Evolutionary conservation across 345 rosid species (phyloP), one percentile per base, ranked within the genome.

Genomic region (Barbarea vulgaris): DNA sequence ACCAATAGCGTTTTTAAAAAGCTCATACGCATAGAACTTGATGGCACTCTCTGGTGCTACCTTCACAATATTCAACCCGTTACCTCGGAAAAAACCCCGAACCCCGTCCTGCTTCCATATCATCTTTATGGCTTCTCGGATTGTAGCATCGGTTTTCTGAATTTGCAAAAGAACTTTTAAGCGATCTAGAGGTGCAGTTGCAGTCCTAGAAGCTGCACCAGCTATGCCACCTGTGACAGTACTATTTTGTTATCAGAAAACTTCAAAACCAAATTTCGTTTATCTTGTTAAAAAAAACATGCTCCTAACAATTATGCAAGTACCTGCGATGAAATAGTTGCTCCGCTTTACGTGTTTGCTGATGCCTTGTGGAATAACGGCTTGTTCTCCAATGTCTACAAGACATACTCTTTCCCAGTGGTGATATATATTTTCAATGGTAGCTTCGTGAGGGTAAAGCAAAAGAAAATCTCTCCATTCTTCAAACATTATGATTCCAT

Each of bases 381-480:
- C 84, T 74, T 90, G 95, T 76, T 93, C 98, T 59, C 98, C 97
- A 68, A 93, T 90, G 76, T 90, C 98, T 39, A 90, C 90, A 61
- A 85, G 91, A 70, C 96, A 90, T 27, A 87, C 90, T 83, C 95
- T 91, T 83, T 90, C 97, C 84, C 88, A 84, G 56, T 93, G 89
- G 70, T 85, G 97, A 62, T 89, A 93, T 64, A 93, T 93, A 73
- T 93, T 93, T 70, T 91, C 97, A 12, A 93, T 87, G 18, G 98
- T 91, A 47, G 98, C 97, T 70, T 93, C 98, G n/a, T 93, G 98
- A 19, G 97, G 98, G 80, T 89, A 90, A 5, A 91, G 71, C 75
- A 93, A 79, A 54, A 93, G 96, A 82, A 93, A 93, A 80, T 93
- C 98, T 66, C 97, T 87, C 98, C 98, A 93, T 71, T 90, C 98